A percentile compares a stretch with the other conserved stretches of the same genome.
Conservation (phyloP, 139 green algal genomes). For the Nannochloris sp. region DNA sequence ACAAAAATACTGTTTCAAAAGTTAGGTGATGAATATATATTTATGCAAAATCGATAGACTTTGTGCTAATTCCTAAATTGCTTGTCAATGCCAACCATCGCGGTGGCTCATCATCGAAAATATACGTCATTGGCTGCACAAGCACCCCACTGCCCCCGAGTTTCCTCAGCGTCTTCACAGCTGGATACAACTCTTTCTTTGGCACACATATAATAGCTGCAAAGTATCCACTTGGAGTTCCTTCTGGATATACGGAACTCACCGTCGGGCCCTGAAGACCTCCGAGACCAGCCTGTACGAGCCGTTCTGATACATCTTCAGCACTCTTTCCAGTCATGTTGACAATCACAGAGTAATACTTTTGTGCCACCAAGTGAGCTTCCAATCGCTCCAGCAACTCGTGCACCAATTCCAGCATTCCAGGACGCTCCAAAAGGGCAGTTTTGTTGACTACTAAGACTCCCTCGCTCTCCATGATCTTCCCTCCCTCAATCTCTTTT, state of each 20-base stretch:
- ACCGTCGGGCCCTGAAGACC: slow-evolving; percentile 87
- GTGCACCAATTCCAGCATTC: slow-evolving; percentile 57
- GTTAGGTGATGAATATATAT: neutral
- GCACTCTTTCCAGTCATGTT: slow-evolving; percentile 76
- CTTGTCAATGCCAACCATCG: slow-evolving; percentile 73
- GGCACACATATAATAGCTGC: slow-evolving; percentile 74
- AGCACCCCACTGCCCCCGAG: slow-evolving; percentile 89
- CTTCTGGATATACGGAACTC: slow-evolving; percentile 51
- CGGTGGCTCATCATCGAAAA: slow-evolving; percentile 94
- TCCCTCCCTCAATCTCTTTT: slow-evolving; percentile 64
- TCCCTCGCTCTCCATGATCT: slow-evolving; percentile 74
- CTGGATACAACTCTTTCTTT: slow-evolving; percentile 79
- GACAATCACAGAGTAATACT: slow-evolving; percentile 82
- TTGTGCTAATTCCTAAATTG: slow-evolving; percentile 37
- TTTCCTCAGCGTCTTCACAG: slow-evolving; percentile 78
- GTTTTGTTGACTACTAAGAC: slow-evolving; percentile 73
- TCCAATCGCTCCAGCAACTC: slow-evolving; percentile 96
- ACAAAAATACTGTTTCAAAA: neutral
- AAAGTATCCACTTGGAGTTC: slow-evolving; percentile 29
- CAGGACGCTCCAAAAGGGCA: slow-evolving; percentile 53
- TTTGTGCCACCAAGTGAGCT: slow-evolving; percentile 80
- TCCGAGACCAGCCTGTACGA: slow-evolving; percentile 48
- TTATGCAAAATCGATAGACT: neutral
- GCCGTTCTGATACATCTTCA: slow-evolving; percentile 63
- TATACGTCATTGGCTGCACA: slow-evolving; percentile 96